Evolutionary conservation across 2,329 filamentous ascomycete species (phyloP).

Genomic region (Coniochaeta sp.): DNA sequence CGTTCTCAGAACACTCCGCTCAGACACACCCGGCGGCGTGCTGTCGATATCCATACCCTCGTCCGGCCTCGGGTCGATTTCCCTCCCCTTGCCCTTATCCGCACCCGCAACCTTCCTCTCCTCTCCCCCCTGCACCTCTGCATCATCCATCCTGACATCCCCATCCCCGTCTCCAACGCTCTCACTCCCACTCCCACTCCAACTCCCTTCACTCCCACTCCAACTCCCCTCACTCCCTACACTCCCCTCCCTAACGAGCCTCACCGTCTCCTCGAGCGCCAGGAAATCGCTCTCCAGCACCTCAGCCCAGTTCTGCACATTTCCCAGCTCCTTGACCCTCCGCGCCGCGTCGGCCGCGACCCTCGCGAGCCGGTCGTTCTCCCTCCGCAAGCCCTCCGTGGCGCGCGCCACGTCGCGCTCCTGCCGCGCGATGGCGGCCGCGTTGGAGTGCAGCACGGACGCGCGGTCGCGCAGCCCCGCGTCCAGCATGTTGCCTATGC

Average conservation of each 20-base stretch:
- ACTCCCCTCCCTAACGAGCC: constrained; percentile 37
- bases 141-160: background rate
- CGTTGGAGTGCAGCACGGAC: constrained; percentile 61
- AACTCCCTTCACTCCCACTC: constrained; percentile 6
- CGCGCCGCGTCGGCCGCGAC: constrained; percentile 56
- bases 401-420: constrained; percentile 57
- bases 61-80: background rate
- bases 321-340: constrained; percentile 69
- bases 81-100: constrained; percentile 6
- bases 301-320: constrained; percentile 84
- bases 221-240: constrained; percentile 18
- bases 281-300: constrained; percentile 64
- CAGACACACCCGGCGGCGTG: background rate
- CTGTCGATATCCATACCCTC: background rate
- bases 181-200: constrained; percentile 8
- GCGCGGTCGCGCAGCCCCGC: constrained; percentile 61
- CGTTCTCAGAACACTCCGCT: background rate
- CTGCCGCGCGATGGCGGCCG: constrained; percentile 57
- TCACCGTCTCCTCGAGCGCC: constrained; percentile 56
- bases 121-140: background rate
- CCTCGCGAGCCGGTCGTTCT: constrained; percentile 58
- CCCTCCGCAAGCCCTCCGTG: constrained; percentile 51
- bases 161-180: background rate
- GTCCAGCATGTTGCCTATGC: constrained; percentile 64
- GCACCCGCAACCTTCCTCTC: background rate